These are phyloP conservation scores for Agaricus blazei DNA, from an alignment of 768 basidiomycete genomes.

Conservation along the genomic window DNA sequence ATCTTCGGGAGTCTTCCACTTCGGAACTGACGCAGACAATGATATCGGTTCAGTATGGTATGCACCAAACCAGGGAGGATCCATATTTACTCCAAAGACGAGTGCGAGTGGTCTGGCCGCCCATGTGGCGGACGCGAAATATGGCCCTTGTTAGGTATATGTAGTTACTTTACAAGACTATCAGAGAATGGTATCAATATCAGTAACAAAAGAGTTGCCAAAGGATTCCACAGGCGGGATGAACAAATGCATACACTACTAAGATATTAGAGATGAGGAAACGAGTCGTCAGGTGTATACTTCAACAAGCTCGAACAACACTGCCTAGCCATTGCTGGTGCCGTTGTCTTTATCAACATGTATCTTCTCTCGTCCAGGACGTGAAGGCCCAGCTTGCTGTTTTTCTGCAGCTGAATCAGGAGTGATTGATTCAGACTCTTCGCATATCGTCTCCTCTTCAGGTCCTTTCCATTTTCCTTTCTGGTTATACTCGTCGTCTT, in stretches of 20 bases:
- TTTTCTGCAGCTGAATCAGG: slow-evolving; percentile 23
- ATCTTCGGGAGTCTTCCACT: slow-evolving; percentile 37
- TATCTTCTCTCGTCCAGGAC: background rate
- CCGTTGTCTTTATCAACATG: background rate
- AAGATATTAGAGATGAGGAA: background rate
- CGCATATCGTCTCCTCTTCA: slow-evolving; percentile 27
- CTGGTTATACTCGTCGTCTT: slow-evolving; percentile 18
- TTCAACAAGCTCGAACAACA: background rate
- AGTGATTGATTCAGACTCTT: slow-evolving; percentile 27
- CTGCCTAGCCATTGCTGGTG: background rate
- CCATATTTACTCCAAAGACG: slow-evolving; percentile 40
- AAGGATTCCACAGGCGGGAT: background rate
- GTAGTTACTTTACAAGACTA: background rate
- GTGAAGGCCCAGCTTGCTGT: slow-evolving; percentile 4
- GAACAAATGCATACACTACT: slow-evolving; percentile 7
- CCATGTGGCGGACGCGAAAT: slow-evolving; percentile 38
- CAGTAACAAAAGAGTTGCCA: background rate
- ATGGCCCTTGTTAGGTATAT: slow-evolving; percentile 28
- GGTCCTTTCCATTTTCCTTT: slow-evolving; percentile 29
- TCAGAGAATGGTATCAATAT: slow-evolving; percentile 6
- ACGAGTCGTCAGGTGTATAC: background rate
- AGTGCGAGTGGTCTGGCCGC: slow-evolving; percentile 38
- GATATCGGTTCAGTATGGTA: slow-evolving; percentile 47
- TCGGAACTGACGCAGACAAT: slow-evolving; percentile 30
- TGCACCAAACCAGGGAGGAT: slow-evolving; percentile 37